Conservation (phyloP, 2,329 filamentous ascomycete species). For the Aspergillus glaucus region DNA sequence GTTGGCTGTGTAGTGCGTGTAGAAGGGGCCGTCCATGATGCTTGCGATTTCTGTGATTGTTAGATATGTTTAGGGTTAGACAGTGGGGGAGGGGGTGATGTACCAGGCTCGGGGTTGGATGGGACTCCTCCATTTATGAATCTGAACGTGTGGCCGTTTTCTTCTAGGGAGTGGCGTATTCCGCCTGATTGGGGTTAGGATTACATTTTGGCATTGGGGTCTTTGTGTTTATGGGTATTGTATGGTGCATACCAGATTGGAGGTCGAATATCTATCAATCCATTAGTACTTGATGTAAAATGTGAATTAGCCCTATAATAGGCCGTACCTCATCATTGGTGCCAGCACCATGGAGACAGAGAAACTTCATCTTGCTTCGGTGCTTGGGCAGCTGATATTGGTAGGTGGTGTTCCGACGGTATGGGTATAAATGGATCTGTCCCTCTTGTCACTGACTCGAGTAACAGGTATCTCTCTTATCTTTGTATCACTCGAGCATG, state of each 20-base stretch:
- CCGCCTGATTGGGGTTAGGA: conserved; percentile 19
- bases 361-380: conserved; percentile 21
- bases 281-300: not conserved
- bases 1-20: conserved; percentile 23
- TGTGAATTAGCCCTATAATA: not conserved
- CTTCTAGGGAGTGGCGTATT: conserved; percentile 19
- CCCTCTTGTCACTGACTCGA: too few species aligned
- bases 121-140: conserved; percentile 23
- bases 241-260: conserved; percentile 19
- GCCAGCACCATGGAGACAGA: conserved; percentile 27
- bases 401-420: too few species aligned
- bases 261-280: conserved; percentile 27
- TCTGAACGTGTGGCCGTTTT: conserved; percentile 22
- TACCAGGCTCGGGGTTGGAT: conserved; percentile 23
- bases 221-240: not conserved
- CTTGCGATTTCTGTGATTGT: conserved; percentile 21
- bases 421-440: too few species aligned
- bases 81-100: not conserved
- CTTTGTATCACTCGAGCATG: too few species aligned
- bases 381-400: too few species aligned
- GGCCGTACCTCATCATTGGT: conserved; percentile 25
- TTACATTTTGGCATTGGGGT: not conserved
- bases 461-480: too few species aligned
- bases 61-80: not conserved
- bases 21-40: conserved; percentile 26